phyloP scores from a whole-genome alignment of 108 stramenopile species.

The Cylindrotheca fusiformis region DNA sequence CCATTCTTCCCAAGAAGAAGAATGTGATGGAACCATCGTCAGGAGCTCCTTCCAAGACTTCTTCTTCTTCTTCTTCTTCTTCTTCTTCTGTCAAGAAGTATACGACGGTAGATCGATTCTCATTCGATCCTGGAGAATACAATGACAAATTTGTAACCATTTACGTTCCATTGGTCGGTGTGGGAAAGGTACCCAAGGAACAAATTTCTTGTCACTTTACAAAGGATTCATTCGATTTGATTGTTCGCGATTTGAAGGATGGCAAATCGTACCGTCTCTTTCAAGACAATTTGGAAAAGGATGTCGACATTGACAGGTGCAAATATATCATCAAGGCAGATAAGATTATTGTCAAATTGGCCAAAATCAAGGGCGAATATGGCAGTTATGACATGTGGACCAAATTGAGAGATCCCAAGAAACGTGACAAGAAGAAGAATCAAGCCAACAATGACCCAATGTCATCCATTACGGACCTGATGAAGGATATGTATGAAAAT shows the following conservation, averaged over 20 bases:
- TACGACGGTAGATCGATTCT: conserved; percentile 56
- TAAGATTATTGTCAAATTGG: conserved; percentile 88
- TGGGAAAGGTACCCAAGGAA: conserved; percentile 57
- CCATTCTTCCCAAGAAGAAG: not conserved
- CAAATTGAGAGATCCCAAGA: conserved; percentile 81
- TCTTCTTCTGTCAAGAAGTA: conserved; percentile 35
- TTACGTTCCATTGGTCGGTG: conserved; percentile 60
- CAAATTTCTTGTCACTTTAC: conserved; percentile 65
- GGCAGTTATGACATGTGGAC: conserved; percentile 85
- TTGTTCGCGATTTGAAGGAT: conserved; percentile 66
- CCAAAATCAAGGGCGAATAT: conserved; percentile 87
- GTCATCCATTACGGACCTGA: conserved; percentile 91
- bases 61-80: conserved; percentile 5
- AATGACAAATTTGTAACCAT: conserved; percentile 71
- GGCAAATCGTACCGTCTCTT: conserved; percentile 89
- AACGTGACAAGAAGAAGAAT: conserved; percentile 29
- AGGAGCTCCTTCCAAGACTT: not conserved
- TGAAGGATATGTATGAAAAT: conserved; percentile 97
- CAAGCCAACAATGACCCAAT: conserved; percentile 54
- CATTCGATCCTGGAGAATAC: conserved; percentile 80
- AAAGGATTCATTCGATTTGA: conserved; percentile 66
- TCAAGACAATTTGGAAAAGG: conserved; percentile 91
- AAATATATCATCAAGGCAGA: conserved; percentile 88
- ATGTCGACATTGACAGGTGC: conserved; percentile 79
- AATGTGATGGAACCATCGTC: not conserved